These are phyloP conservation scores for Nitzschia sp. DNA, from an alignment of 108 stramenopile genomes.

Conservation along the genomic window DNA sequence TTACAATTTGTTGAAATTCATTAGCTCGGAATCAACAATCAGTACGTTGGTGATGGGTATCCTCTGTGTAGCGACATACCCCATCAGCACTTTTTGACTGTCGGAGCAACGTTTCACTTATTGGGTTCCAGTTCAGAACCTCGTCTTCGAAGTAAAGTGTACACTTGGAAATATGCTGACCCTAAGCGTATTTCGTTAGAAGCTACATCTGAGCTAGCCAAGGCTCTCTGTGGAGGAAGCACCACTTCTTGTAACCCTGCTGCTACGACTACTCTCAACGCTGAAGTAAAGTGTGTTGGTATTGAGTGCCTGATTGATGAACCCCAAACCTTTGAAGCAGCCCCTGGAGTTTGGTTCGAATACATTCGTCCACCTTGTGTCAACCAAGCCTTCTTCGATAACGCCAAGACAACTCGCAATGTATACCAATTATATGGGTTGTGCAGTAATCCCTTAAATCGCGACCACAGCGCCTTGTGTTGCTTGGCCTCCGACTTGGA, in stretches of 20 bases:
- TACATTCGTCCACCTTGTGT: conserved; percentile 60
- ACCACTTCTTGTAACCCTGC: conserved; percentile 19
- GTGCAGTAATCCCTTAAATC: background rate
- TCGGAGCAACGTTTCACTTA: conserved; percentile 54
- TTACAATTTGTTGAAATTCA: background rate
- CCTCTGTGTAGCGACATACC: conserved; percentile 65
- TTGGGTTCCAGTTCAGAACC: conserved; percentile 41
- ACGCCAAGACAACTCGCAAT: conserved; percentile 20
- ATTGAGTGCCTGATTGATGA: conserved; percentile 49
- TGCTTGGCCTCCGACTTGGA: background rate
- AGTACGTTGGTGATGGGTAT: conserved; percentile 69
- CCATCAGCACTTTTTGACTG: conserved; percentile 45
- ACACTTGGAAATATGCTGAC: conserved; percentile 22
- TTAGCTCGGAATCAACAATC: conserved; percentile 36
- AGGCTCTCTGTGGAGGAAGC: conserved; percentile 35
- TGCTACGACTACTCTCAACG: conserved; percentile 6
- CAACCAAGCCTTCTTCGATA: conserved; percentile 46
- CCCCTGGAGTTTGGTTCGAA: conserved; percentile 52
- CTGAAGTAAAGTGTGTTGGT: conserved; percentile 28
- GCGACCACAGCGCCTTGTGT: background rate
- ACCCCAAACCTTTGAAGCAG: conserved; percentile 46
- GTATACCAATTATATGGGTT: background rate
- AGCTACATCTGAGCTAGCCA: conserved; percentile 13
- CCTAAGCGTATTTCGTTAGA: conserved; percentile 5
- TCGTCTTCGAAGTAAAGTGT: conserved; percentile 2